Evolutionary conservation across 129 eudicot species (phyloP), one percentile per base, ranked within the genome.

Genomic region (Daucus carota): DNA sequence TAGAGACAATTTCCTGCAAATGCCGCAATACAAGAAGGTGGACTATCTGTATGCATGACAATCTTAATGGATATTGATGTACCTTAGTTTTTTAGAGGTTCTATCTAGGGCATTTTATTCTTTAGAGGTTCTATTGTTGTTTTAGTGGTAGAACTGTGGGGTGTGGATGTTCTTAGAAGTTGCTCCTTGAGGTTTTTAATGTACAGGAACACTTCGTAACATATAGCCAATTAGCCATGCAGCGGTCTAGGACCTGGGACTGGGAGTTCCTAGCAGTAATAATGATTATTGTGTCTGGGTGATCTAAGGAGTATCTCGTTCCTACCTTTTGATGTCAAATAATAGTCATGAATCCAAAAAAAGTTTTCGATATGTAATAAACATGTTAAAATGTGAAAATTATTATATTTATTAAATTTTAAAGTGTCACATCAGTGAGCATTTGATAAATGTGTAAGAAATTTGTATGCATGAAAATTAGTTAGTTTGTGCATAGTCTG

Each of bases 191-290:
- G n/a, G n/a, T n/a, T n/a, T n/a, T n/a, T n/a, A n/a, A n/a, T n/a
- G n/a, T n/a, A 36, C 40, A 36, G 43, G 85, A 83, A 80, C 45
- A 81, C 40, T 84, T 88, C 59, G 69, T 54, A 72, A 90, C 44
- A 1, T 87, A 83, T 87, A 83, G 70, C 83, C 92, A 77, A 88
- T 38, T 78, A 83, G 70, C 83, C 92, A 77, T 90, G 43, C 78
- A 50, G 28, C 85, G 82, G 45, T 90, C 98, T 70, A 88, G 54
- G n/a, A 88, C 77, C 42, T n/a, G n/a, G n/a, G n/a, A n/a, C n/a
- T n/a, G n/a, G 26, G 11, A 50, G 59, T 10, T 50, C 18, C 26
- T 50, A 45, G 26, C 59, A 18, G 59, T 20, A 48, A 18, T 5
- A 16, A 18, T 9, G 24, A 50, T 9, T 20, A 20, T 50, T 17